phyloP scores from a whole-genome alignment of 306 rosid species.

The Pterocarpus macrocarpus region DNA sequence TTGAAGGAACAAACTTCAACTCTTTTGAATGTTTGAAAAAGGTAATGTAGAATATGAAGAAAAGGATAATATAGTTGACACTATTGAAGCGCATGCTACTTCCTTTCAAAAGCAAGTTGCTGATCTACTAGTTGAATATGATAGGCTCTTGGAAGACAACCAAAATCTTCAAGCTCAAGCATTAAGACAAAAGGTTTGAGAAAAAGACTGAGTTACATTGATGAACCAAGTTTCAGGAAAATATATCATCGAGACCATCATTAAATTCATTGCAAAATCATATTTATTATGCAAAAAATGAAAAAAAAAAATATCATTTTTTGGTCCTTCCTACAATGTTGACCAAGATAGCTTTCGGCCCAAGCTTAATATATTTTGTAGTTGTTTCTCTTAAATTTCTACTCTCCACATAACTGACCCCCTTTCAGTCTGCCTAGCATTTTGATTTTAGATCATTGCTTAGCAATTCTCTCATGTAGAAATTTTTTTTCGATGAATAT shows the following conservation, averaged over 20 bases:
- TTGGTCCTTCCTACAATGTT: conserved; percentile 38
- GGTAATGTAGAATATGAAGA: conserved; percentile 69
- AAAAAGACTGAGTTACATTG: conserved; percentile 29
- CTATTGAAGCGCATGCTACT: conserved; percentile 74
- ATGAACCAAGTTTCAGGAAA: conserved; percentile 29
- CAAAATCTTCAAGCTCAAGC: conserved; percentile 81
- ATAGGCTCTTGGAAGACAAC: conserved; percentile 82
- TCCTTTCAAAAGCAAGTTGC: conserved; percentile 86
- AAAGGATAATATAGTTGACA: conserved; percentile 71
- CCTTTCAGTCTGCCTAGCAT: too few species aligned
- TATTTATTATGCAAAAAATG: conserved; percentile 1
- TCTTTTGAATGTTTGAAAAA: conserved; percentile 68
- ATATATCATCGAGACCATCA: conserved; percentile 21
- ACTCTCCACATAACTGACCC: not conserved
- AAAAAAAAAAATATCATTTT: conserved; percentile 23
- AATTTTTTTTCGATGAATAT: too few species aligned
- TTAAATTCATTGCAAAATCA: conserved; percentile 38
- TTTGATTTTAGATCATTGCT: not conserved
- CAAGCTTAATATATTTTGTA: conserved; percentile 13
- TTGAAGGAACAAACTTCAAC: conserved; percentile 57
- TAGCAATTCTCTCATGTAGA: too few species aligned
- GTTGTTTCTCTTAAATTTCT: not conserved
- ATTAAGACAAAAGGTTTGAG: conserved; percentile 53
- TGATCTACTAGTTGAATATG: conserved; percentile 82
- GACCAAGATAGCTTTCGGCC: not conserved